Percentiles rank a stretch among this genome's conserved stretches.
These are phyloP conservation scores for Kregervanrija fluxuum DNA, from an alignment of 805 yeast genomes.

Conservation along the genomic window DNA sequence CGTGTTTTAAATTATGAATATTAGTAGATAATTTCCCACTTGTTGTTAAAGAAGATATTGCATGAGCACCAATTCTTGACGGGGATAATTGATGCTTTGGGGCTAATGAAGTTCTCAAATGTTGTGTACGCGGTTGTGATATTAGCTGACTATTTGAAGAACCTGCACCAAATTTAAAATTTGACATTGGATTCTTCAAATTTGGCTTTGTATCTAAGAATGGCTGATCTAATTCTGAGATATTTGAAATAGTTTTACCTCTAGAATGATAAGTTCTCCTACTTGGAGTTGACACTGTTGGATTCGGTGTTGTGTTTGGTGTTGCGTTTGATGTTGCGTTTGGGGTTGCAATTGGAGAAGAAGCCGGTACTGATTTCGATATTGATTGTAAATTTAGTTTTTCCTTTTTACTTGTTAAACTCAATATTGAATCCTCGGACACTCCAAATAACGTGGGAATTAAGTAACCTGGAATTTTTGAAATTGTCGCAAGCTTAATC, in stretches of 20 bases:
- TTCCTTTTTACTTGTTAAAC: background rate
- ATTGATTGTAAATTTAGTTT: background rate
- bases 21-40: slow-evolving; percentile 17
- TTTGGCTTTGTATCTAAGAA: background rate
- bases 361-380: background rate
- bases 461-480: slow-evolving; percentile 56
- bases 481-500: slow-evolving; percentile 49
- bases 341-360: slow-evolving; percentile 3
- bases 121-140: slow-evolving; percentile 12
- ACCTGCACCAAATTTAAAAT: slow-evolving; percentile 27
- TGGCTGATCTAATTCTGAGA: slow-evolving; percentile 6
- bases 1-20: slow-evolving; percentile 21
- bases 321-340: slow-evolving; percentile 8
- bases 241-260: slow-evolving; percentile 10
- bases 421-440: slow-evolving; percentile 6
- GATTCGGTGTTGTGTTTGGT: slow-evolving; percentile 7
- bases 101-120: slow-evolving; percentile 10
- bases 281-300: slow-evolving; percentile 9
- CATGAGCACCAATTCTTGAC: slow-evolving; percentile 65
- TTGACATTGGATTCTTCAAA: slow-evolving; percentile 18
- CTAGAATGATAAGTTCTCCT: slow-evolving; percentile 6
- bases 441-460: slow-evolving; percentile 51
- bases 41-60: slow-evolving; percentile 44
- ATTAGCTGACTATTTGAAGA: slow-evolving; percentile 9
- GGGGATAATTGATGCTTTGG: slow-evolving; percentile 46